Evolutionary conservation across 2,329 filamentous ascomycete species (phyloP).

Genomic region (Endoconidiophora laricicola): DNA sequence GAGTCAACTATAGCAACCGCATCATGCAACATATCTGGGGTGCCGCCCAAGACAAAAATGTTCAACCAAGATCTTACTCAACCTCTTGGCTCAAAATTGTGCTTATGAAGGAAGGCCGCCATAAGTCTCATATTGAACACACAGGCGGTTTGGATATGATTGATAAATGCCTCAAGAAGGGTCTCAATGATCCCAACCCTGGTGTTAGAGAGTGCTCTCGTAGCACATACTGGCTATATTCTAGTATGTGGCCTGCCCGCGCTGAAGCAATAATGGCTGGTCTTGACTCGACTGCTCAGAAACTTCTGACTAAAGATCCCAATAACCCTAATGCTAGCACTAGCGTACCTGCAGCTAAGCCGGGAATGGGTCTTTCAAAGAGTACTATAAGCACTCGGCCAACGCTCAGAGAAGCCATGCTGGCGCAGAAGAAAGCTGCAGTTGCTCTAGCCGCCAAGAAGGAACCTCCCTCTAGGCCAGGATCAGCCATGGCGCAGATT

Average conservation of each 20-base stretch:
- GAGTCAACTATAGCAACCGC: conserved; percentile 62
- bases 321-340: conserved; percentile 57
- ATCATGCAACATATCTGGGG: conserved; percentile 72
- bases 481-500: conserved; percentile 47
- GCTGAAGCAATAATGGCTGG: conserved; percentile 63
- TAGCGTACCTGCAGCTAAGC: conserved; percentile 31
- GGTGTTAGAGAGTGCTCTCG: conserved; percentile 77
- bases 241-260: conserved; percentile 56
- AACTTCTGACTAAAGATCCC: conserved; percentile 65
- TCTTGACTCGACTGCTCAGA: conserved; percentile 63
- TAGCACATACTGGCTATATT: conserved; percentile 73
- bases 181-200: conserved; percentile 77
- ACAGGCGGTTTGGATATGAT: conserved; percentile 66
- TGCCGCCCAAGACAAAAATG: conserved; percentile 85
- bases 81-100: conserved; percentile 73
- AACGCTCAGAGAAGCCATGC: conserved; percentile 66
- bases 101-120: conserved; percentile 56
- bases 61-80: conserved; percentile 64
- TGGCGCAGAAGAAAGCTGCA: conserved; percentile 58
- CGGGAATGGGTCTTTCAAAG: conserved; percentile 44
- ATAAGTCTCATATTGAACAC: conserved; percentile 74
- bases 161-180: conserved; percentile 78
- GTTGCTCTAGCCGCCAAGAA: conserved; percentile 31
- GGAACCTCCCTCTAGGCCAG: conserved; percentile 39
- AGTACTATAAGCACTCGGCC: conserved; percentile 44